Percentiles rank a stretch among this genome's conserved stretches.
Evolutionary conservation across 2,329 filamentous ascomycete species (phyloP).

Genomic region (Stagonosporopsis cucurbitacearum): DNA sequence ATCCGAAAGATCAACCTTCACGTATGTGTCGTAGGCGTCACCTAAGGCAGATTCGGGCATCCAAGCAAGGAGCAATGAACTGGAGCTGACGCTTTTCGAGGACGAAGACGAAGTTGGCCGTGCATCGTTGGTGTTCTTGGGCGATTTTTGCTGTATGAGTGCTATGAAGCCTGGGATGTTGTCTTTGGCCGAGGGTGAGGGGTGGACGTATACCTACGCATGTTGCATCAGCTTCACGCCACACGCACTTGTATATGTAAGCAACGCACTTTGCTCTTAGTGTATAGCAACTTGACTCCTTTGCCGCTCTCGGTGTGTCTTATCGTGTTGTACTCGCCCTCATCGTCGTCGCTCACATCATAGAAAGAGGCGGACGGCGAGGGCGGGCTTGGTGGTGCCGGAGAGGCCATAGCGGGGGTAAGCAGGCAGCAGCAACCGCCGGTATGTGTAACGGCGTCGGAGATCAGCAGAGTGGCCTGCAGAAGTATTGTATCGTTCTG

Average conservation of each 20-base stretch:
- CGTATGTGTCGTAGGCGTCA: conserved; percentile 83
- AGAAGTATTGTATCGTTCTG: not conserved
- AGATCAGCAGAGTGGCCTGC: not conserved
- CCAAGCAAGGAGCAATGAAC: conserved; percentile 89
- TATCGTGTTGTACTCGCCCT: conserved; percentile 93
- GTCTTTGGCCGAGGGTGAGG: conserved; percentile 89
- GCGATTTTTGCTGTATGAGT: conserved; percentile 82
- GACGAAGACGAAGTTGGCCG: conserved; percentile 53
- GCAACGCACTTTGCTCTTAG: conserved; percentile 84
- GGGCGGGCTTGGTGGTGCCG: conserved; percentile 50
- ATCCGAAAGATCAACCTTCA: conserved; percentile 91
- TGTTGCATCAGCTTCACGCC: conserved; percentile 29
- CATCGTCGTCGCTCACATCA: conserved; percentile 94
- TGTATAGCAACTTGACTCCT: conserved; percentile 92
- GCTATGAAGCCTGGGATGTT: conserved; percentile 96
- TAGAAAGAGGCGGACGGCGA: conserved; percentile 91
- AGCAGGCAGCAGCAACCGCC: conserved; percentile 14
- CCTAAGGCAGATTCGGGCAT: conserved; percentile 87
- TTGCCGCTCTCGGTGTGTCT: conserved; percentile 76
- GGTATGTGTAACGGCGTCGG: conserved; percentile 3
- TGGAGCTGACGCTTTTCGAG: conserved; percentile 58
- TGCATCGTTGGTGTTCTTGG: conserved; percentile 34
- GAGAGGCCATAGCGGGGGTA: conserved; percentile 43
- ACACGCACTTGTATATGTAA: conserved; percentile 44
- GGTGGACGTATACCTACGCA: conserved; percentile 88